These are phyloP conservation scores for Serendipita sp. DNA, from an alignment of 1,284 basidiomycete species.

Conservation along the genomic window DNA sequence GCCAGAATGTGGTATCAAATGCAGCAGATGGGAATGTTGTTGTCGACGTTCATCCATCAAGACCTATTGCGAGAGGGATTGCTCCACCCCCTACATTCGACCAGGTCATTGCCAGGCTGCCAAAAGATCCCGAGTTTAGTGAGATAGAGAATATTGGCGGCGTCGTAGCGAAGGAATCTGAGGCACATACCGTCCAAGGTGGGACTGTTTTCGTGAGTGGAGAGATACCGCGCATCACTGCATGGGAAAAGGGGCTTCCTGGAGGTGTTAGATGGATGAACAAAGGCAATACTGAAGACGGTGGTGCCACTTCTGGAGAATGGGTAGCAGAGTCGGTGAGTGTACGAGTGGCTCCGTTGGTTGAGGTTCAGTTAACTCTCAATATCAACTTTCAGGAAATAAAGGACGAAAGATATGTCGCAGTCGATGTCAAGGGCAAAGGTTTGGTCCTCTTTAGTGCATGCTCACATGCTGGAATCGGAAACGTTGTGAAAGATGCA, in stretches of 20 bases:
- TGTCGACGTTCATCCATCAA: constrained; percentile 61
- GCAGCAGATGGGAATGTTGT: constrained; percentile 19
- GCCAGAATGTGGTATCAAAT: neutral
- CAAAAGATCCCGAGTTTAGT: constrained; percentile 56
- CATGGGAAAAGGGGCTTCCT: constrained; percentile 52
- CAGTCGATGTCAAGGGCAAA: constrained; percentile 54
- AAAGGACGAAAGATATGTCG: constrained; percentile 66
- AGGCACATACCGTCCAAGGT: constrained; percentile 48
- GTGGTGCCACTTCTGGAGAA: constrained; percentile 12
- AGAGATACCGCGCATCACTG: constrained; percentile 55
- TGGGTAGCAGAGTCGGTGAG: constrained; percentile 54
- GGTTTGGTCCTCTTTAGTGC: constrained; percentile 72
- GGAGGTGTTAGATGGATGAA: constrained; percentile 54
- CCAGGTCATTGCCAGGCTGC: constrained; percentile 43
- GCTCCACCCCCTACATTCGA: constrained; percentile 43
- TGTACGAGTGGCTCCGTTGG: constrained; percentile 1
- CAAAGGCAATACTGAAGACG: constrained; percentile 16
- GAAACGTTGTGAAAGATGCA: constrained; percentile 64
- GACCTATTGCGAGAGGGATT: constrained; percentile 60
- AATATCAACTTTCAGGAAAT: constrained; percentile 35
- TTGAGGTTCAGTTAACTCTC: no score
- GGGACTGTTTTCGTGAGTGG: constrained; percentile 61
- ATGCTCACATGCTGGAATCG: constrained; percentile 75
- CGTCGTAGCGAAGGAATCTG: constrained; percentile 36
- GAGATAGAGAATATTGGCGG: constrained; percentile 45